phyloP scores from a whole-genome alignment of 2,329 filamentous ascomycete genomes.

The Colletotrichum zoysiae region DNA sequence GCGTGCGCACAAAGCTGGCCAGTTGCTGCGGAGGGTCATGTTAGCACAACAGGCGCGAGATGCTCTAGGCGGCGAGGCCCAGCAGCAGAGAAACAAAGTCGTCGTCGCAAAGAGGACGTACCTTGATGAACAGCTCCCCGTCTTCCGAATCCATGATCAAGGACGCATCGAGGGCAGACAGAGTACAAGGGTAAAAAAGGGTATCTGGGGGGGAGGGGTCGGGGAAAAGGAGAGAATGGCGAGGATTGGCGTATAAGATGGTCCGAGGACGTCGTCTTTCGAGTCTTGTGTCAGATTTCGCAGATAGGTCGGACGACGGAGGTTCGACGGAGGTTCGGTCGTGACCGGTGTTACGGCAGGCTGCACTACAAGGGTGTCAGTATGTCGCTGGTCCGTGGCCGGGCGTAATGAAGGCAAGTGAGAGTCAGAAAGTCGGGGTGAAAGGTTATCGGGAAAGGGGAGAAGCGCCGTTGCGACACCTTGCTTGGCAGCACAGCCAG shows the following conservation, averaged over 20 bases:
- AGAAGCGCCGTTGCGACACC: slow-evolving; percentile 34
- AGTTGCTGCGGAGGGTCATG: slow-evolving; percentile 75
- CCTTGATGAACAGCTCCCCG: slow-evolving; percentile 90
- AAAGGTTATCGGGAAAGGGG: neutral
- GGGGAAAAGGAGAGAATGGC: slow-evolving; percentile 35
- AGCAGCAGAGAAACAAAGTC: neutral
- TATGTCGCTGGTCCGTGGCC: slow-evolving; percentile 23
- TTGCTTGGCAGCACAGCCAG: slow-evolving; percentile 32
- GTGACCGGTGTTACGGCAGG: slow-evolving; percentile 37
- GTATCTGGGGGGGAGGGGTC: slow-evolving; percentile 35
- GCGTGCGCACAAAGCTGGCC: slow-evolving; percentile 93
- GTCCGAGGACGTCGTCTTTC: slow-evolving; percentile 32
- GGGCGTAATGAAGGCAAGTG: slow-evolving; percentile 12
- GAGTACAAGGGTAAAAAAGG: slow-evolving; percentile 37
- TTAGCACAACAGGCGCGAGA: slow-evolving; percentile 12
- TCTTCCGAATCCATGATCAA: slow-evolving; percentile 87
- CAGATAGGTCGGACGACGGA: slow-evolving; percentile 31
- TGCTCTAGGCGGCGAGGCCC: neutral
- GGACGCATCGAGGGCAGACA: slow-evolving; percentile 59
- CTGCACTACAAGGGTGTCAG: slow-evolving; percentile 36
- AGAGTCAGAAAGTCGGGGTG: slow-evolving; percentile 2
- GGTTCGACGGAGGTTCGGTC: slow-evolving; percentile 17
- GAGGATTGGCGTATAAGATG: slow-evolving; percentile 33
- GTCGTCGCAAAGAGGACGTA: slow-evolving; percentile 53
- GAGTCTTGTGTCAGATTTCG: slow-evolving; percentile 23